Conservation (phyloP, 768 basidiomycete genomes). For the Mycena latifolia region DNA sequence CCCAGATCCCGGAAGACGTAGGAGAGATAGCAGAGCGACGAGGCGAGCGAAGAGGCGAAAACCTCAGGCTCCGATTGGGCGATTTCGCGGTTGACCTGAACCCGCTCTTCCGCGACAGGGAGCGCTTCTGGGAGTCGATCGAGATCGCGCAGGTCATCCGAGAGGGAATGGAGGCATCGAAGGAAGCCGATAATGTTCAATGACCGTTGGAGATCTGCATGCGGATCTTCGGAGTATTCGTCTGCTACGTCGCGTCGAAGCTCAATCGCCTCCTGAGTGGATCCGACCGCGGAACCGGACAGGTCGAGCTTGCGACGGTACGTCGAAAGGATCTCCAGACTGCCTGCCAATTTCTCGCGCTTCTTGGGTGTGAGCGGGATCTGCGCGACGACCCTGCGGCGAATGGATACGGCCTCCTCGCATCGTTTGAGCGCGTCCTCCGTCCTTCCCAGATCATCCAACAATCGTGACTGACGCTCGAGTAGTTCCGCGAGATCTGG, state of each 20-base stretch:
- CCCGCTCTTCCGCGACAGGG: not conserved
- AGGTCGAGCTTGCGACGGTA: not conserved
- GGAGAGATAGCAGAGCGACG: not conserved
- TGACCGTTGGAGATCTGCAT: not conserved
- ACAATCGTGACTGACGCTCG: not conserved
- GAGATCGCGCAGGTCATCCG: not conserved
- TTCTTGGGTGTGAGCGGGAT: not conserved
- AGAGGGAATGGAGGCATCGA: not conserved
- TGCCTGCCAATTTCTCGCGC: not conserved
- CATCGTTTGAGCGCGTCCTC: not conserved
- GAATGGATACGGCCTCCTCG: not conserved
- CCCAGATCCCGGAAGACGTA: not conserved
- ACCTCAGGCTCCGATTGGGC: not conserved
- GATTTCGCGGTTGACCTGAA: not conserved
- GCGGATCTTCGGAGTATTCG: not conserved
- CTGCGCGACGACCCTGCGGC: not conserved
- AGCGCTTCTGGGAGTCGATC: not conserved
- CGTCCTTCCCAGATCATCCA: not conserved
- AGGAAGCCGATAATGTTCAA: constrained; percentile 1
- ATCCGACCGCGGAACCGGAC: not conserved
- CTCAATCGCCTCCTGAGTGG: not conserved
- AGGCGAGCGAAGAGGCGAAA: not conserved
- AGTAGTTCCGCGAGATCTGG: constrained; percentile 2
- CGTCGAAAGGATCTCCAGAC: not conserved
- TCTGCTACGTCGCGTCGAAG: not conserved